Evolutionary conservation across 2,329 filamentous ascomycete species (phyloP).

Genomic region (Aspergillus aculeatus): DNA sequence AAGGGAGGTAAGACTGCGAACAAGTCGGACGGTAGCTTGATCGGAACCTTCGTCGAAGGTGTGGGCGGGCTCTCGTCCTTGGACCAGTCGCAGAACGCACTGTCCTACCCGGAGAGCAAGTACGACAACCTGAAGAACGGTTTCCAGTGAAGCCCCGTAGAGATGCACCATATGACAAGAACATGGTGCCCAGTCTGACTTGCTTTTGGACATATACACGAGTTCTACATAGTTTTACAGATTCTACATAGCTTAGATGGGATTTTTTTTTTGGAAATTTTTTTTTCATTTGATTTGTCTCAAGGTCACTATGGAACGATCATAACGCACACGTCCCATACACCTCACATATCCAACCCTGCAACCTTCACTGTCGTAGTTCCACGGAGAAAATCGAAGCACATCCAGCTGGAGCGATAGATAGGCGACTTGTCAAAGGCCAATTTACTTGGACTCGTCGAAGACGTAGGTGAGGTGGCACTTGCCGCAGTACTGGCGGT

Average conservation of each 20-base stretch:
- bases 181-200: not conserved
- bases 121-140: constrained; percentile 40
- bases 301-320: constrained; percentile 19
- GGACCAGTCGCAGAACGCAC: constrained; percentile 37
- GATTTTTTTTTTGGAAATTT: constrained; percentile 16
- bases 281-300: constrained; percentile 17
- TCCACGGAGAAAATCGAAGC: constrained; percentile 3
- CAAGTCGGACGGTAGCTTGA: constrained; percentile 59
- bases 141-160: constrained; percentile 19
- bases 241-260: constrained; percentile 8
- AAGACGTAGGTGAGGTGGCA: constrained; percentile 72
- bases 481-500: constrained; percentile 92
- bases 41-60: constrained; percentile 52
- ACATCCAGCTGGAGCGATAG: constrained; percentile 17
- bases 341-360: constrained; percentile 12
- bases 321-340: constrained; percentile 19
- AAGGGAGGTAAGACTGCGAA: constrained; percentile 52
- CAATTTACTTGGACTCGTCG: constrained; percentile 60
- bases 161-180: not conserved
- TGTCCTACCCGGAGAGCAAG: constrained; percentile 41
- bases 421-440: constrained; percentile 17
- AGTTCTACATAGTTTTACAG: constrained; percentile 1
- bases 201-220: not conserved
- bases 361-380: constrained; percentile 14
- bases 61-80: constrained; percentile 33